A percentile compares a stretch with the other conserved stretches of the same genome.
phyloP scores from a whole-genome alignment of 2,329 filamentous ascomycete genomes.

The Neobulgaria alba region DNA sequence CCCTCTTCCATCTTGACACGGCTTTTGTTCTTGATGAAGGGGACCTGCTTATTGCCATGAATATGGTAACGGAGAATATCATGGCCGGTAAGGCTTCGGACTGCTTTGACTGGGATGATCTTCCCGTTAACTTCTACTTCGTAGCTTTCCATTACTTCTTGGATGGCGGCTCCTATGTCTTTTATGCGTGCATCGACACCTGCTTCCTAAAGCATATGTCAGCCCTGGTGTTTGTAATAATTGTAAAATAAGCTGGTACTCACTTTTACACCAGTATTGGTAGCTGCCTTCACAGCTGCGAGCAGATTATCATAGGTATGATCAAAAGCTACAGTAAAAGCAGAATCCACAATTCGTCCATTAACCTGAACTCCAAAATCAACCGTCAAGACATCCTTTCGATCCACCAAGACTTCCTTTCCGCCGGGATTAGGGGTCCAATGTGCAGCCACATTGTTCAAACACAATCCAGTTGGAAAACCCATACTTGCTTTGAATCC shows the following conservation, averaged over 20 bases:
- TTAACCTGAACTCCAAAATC: slow-evolving; percentile 78
- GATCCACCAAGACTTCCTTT: slow-evolving; percentile 61
- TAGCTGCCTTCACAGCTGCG: slow-evolving; percentile 64
- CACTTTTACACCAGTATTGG: slow-evolving; percentile 44
- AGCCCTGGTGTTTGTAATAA: not conserved
- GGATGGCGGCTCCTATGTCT: slow-evolving; percentile 45
- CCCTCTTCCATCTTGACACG: slow-evolving; percentile 49
- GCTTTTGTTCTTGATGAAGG: slow-evolving; percentile 42
- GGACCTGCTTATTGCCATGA: slow-evolving; percentile 47
- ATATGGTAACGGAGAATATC: slow-evolving; percentile 45
- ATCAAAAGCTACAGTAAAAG: slow-evolving; percentile 72
- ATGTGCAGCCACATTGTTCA: slow-evolving; percentile 47
- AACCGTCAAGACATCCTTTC: slow-evolving; percentile 73
- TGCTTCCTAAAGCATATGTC: slow-evolving; percentile 30
- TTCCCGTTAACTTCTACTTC: slow-evolving; percentile 44
- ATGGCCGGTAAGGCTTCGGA: slow-evolving; percentile 44
- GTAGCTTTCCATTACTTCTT: slow-evolving; percentile 53
- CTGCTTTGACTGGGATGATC: slow-evolving; percentile 41
- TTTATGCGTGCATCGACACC: slow-evolving; percentile 45
- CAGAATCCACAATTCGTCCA: slow-evolving; percentile 72
- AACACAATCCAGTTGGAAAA: slow-evolving; percentile 45
- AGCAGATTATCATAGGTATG: slow-evolving; percentile 67
- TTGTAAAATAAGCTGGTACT: slow-evolving; percentile 1
- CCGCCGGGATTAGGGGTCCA: slow-evolving; percentile 48
- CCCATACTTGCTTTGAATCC: slow-evolving; percentile 42